Evolutionary conservation across 2,329 filamentous ascomycete species (phyloP), one percentile per base, ranked within the genome.

Genomic region (Acarospora socialis): DNA sequence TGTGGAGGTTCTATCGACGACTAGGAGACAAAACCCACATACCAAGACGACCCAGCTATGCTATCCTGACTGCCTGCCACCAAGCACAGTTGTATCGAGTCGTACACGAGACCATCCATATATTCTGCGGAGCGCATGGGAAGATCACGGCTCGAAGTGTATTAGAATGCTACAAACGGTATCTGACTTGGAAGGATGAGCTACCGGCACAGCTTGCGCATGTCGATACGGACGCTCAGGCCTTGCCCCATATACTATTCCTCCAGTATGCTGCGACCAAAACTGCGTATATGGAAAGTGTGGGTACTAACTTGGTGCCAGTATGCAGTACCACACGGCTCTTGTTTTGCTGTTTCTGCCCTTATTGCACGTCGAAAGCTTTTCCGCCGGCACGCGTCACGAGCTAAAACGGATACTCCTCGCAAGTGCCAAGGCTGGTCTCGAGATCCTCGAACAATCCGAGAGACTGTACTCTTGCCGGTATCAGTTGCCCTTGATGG

Each of bases 331-430:
- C 26, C 39, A 46, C 30, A 39, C 43, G 12, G 43, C 43, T 18
- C 25, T 49, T 4, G 43, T 46, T 27, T 41, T 48, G 17, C 42
- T 48, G 16, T 42, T 48, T n/a, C 40, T 32, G 7, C 46, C 46
- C 4, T 33, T 50, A 4, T 31, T 47, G 7, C 36, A 44, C 15
- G 32, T 36, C 33, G 28, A 33, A 7, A 12, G 31, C 6, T 41
- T 50, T 12, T 32, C 33, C 7, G 23, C 25, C 7, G n/a, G 30
- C 7, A 42, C 41, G 21, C 25, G 26, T 15, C 27, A 23, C n/a
- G 38, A 46, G 16, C 23, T 50, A 10, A 24, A 33, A 12, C 33
- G 28, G 5, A 35, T 46, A 20, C 36, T 40, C 4, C 15, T 43
- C 4, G 34, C 32, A 25, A 44, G 40, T 20, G 45, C 44, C 16